phyloP scores from a whole-genome alignment of 306 rosid species.

The Medicago lupulina region DNA sequence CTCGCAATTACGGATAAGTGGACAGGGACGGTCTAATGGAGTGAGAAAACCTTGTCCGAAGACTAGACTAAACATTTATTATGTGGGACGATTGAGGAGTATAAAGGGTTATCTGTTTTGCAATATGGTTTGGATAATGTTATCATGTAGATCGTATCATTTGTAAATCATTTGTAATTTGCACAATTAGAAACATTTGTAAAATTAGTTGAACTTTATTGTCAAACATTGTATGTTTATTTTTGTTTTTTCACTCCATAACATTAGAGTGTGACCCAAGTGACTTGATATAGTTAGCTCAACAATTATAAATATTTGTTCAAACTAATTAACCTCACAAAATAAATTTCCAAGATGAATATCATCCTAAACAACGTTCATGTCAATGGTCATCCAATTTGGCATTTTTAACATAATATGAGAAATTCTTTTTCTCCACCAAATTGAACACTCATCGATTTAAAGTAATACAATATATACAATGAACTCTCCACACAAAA shows the following conservation, averaged over 20 bases:
- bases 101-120: no score
- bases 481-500: neutral
- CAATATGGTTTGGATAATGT: no score
- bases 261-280: neutral
- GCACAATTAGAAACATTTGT: no score
- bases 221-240: neutral
- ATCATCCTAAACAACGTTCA: neutral
- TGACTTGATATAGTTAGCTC: neutral
- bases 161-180: no score
- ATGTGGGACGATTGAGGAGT: no score
- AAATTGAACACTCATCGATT: neutral
- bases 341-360: neutral
- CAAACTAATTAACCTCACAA: neutral
- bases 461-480: neutral
- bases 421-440: neutral
- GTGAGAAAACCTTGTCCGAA: no score
- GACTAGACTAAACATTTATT: no score
- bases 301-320: neutral
- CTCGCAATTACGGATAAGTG: no score
- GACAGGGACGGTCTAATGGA: no score
- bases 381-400: neutral
- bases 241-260: neutral
- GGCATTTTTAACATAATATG: neutral
- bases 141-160: no score
- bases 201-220: no score